phyloP scores from a whole-genome alignment of 2,329 filamentous ascomycete species.

The Hymenoscyphus infarciens region DNA sequence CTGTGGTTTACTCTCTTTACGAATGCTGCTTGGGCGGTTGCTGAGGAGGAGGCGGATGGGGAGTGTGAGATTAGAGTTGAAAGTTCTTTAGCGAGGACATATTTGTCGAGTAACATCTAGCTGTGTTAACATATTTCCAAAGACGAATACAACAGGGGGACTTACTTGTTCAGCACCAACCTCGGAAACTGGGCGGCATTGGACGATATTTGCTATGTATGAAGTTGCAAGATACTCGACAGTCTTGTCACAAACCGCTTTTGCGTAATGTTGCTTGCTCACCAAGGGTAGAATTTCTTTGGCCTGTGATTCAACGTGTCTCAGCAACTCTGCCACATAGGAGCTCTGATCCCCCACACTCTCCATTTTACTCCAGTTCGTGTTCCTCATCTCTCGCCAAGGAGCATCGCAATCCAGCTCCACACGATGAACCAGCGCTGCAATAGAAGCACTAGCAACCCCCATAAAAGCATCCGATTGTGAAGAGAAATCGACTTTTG shows the following conservation, averaged over 20 bases:
- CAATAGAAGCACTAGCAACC: conserved; percentile 82
- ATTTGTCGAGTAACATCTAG: conserved; percentile 93
- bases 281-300: conserved; percentile 73
- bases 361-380: conserved; percentile 91
- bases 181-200: conserved; percentile 87
- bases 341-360: conserved; percentile 89
- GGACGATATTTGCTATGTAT: conserved; percentile 81
- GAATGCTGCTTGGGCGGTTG: conserved; percentile 53
- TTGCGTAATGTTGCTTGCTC: conserved; percentile 87
- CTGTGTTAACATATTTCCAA: conserved; percentile 26
- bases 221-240: conserved; percentile 78
- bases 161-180: conserved; percentile 85
- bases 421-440: conserved; percentile 78
- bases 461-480: conserved; percentile 95
- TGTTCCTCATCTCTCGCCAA: conserved; percentile 97
- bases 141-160: not conserved
- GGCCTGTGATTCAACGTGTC: conserved; percentile 66
- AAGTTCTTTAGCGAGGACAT: conserved; percentile 78
- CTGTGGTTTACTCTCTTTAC: conserved; percentile 80
- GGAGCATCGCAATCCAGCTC: conserved; percentile 78
- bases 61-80: conserved; percentile 63
- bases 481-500: conserved; percentile 81
- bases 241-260: conserved; percentile 94
- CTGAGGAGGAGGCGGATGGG: conserved; percentile 25
- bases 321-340: conserved; percentile 80